Percentiles rank a stretch among this genome's conserved stretches.
These are phyloP conservation scores for Corymbia citriodora DNA, from an alignment of 441 rosid species.

Conservation along the genomic window DNA sequence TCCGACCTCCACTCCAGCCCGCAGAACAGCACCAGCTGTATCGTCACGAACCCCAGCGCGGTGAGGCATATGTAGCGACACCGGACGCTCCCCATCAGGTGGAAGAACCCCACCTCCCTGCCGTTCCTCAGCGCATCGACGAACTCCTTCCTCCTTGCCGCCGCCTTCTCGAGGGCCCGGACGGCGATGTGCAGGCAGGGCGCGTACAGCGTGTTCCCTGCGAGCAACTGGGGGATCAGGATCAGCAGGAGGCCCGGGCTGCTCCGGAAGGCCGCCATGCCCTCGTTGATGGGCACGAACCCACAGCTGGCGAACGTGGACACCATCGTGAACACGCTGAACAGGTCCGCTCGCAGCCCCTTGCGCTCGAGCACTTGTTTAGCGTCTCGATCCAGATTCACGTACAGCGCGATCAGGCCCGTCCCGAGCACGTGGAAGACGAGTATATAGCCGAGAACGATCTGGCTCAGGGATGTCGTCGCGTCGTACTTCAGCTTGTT, in stretches of 20 bases:
- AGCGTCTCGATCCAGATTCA: constrained; percentile 8
- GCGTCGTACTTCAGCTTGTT: neutral
- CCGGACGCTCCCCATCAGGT: constrained; percentile 22
- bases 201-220: constrained; percentile 56
- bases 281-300: constrained; percentile 39
- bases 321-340: constrained; percentile 18
- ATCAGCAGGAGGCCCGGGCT: constrained; percentile 46
- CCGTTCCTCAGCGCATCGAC: constrained; percentile 29
- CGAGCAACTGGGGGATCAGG: constrained; percentile 33
- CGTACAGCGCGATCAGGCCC: neutral
- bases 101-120: constrained; percentile 33
- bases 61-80: constrained; percentile 24
- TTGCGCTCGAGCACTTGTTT: constrained; percentile 7
- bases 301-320: constrained; percentile 40
- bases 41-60: constrained; percentile 17
- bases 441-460: neutral
- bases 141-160: constrained; percentile 17
- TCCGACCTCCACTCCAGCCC: constrained; percentile 8
- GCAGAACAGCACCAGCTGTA: constrained; percentile 1
- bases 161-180: constrained; percentile 29
- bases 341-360: constrained; percentile 1
- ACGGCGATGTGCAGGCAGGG: constrained; percentile 27
- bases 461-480: neutral
- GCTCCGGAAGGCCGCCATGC: constrained; percentile 32
- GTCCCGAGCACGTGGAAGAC: neutral